These are phyloP conservation scores for Hemisphaericaspora subhashii DNA, from an alignment of 1,139 yeast species.

Conservation along the genomic window DNA sequence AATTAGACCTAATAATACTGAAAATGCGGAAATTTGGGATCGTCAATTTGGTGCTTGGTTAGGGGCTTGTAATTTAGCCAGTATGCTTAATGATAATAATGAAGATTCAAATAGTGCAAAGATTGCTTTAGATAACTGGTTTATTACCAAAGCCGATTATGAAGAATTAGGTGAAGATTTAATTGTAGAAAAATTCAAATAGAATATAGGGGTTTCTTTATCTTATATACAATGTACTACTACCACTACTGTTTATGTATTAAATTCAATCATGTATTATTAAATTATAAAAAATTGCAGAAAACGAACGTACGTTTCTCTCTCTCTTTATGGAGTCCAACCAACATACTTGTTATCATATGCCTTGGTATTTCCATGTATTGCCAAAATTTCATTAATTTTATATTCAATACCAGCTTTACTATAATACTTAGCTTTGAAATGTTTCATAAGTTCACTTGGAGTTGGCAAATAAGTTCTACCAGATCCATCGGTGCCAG, in stretches of 20 bases:
- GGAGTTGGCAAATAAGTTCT: slow-evolving; percentile 69
- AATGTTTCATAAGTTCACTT: slow-evolving; percentile 62
- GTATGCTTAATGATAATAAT: slow-evolving; percentile 45
- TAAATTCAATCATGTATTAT: too few relatives aligned
- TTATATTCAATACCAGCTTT: slow-evolving; percentile 67
- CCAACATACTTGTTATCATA: slow-evolving; percentile 59
- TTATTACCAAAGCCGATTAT: slow-evolving; percentile 56
- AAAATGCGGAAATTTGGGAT: slow-evolving; percentile 47
- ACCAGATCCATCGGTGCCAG: slow-evolving; percentile 63
- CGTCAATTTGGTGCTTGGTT: slow-evolving; percentile 62
- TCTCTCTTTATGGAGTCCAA: too few relatives aligned
- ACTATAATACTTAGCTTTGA: slow-evolving; percentile 46
- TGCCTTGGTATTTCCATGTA: slow-evolving; percentile 61
- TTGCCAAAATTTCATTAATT: slow-evolving; percentile 52
- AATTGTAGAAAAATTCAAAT: slow-evolving; percentile 53
- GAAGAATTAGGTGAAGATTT: slow-evolving; percentile 61
- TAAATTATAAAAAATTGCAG: too few relatives aligned
- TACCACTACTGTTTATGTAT: not conserved
- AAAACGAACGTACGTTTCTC: too few relatives aligned
- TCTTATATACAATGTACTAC: slow-evolving; percentile 1
- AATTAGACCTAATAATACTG: slow-evolving; percentile 16
- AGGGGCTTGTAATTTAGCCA: slow-evolving; percentile 65
- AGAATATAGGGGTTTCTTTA: slow-evolving; percentile 4
- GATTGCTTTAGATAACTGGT: slow-evolving; percentile 53
- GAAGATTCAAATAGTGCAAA: slow-evolving; percentile 38